These are phyloP conservation scores for Ampelocalamus luodianensis DNA, from an alignment of 176 grass and related monocot species.

Conservation along the genomic window DNA sequence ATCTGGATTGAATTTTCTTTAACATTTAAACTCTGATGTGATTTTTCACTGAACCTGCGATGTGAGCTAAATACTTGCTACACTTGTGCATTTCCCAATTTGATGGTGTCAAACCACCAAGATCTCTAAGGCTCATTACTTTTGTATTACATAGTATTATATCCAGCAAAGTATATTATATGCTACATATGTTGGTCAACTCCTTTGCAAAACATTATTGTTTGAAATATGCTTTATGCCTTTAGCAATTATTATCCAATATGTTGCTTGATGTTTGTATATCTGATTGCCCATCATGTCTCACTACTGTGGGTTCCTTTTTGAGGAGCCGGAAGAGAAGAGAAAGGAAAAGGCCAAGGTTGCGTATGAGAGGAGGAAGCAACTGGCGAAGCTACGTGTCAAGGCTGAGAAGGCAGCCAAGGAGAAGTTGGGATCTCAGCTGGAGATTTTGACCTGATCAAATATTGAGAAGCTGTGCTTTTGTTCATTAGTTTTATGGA, in stretches of 20 bases:
- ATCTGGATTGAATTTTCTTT: not conserved
- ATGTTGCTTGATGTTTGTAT: not conserved
- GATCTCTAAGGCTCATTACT: constrained; percentile 46
- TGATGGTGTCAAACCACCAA: constrained; percentile 61
- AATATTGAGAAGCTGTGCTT: constrained; percentile 57
- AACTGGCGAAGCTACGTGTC: constrained; percentile 66
- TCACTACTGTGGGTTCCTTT: not conserved
- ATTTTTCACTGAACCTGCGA: constrained; percentile 11
- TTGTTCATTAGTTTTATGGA: constrained; percentile 48
- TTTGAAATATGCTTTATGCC: not conserved
- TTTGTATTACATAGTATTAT: not conserved
- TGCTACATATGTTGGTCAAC: not conserved
- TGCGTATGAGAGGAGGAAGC: constrained; percentile 80
- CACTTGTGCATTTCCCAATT: constrained; percentile 49
- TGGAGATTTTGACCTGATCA: constrained; percentile 81
- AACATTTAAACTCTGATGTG: not conserved
- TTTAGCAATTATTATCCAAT: not conserved
- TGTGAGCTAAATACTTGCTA: constrained; percentile 68
- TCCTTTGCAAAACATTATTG: not conserved
- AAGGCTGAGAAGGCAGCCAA: constrained; percentile 79
- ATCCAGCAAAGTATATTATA: too few species aligned
- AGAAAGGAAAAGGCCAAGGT: constrained; percentile 79
- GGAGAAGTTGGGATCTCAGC: constrained; percentile 73
- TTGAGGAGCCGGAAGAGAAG: constrained; percentile 82
- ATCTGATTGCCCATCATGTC: not conserved